Percentiles rank a stretch among this genome's conserved stretches.
Evolutionary conservation across 2,329 filamentous ascomycete genomes (phyloP).

Genomic region (Venturia oleaginea): DNA sequence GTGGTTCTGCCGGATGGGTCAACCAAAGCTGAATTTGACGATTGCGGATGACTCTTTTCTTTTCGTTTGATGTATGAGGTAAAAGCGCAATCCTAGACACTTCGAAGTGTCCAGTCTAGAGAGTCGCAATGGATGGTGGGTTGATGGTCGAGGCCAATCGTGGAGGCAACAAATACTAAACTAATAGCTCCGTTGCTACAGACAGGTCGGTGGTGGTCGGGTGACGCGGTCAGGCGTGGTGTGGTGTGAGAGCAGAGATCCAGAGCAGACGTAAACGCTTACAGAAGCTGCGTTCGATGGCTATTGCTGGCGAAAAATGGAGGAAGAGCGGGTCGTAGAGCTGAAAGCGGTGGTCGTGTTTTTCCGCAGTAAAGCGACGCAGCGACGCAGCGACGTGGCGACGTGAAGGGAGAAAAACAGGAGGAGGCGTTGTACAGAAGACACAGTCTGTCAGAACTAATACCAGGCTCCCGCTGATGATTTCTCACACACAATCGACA

Average conservation of each 20-base stretch:
- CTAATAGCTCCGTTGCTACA: constrained; percentile 8
- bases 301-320: background rate
- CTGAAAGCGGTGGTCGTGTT: background rate
- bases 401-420: background rate
- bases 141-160: background rate
- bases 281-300: background rate
- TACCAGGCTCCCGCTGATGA: constrained; percentile 1
- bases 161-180: constrained; percentile 8
- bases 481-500: background rate
- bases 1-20: background rate
- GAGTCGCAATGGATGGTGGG: background rate
- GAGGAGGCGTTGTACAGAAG: background rate
- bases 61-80: background rate
- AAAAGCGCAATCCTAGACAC: background rate
- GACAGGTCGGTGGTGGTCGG: background rate
- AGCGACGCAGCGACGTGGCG: background rate
- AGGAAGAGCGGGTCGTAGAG: background rate
- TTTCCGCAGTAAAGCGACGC: background rate
- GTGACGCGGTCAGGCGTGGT: background rate
- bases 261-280: background rate
- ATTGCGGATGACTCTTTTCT: background rate
- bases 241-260: background rate
- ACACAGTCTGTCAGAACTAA: background rate
- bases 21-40: background rate
- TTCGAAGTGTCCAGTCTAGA: background rate